Evolutionary conservation across 805 yeast genomes (phyloP).

Genomic region (Metschnikowia kofuensis): DNA sequence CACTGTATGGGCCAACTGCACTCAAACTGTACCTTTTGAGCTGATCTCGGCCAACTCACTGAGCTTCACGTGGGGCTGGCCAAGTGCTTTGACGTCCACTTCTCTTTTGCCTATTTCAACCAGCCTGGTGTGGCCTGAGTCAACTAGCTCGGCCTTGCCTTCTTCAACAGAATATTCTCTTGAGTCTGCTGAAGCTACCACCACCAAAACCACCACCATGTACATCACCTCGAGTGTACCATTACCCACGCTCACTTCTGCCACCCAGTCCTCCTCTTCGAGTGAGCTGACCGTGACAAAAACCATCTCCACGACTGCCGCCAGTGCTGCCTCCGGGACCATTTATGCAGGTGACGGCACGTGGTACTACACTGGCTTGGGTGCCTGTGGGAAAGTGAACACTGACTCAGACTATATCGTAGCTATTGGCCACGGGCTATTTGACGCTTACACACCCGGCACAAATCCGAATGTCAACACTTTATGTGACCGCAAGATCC

Average conservation of each 20-base stretch:
- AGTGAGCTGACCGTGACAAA: constrained; percentile 2
- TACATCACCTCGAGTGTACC: neutral
- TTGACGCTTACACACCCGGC: constrained; percentile 28
- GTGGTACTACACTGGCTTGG: constrained; percentile 44
- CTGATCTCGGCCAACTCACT: neutral
- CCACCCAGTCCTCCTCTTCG: constrained; percentile 1
- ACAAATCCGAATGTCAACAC: constrained; percentile 43
- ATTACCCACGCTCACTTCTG: neutral
- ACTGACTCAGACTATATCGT: constrained; percentile 48
- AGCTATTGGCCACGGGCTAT: constrained; percentile 48
- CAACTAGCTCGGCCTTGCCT: neutral
- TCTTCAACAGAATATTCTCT: neutral
- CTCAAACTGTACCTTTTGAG: neutral
- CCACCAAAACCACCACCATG: constrained; percentile 3
- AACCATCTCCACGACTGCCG: constrained; percentile 3
- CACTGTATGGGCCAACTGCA: constrained; percentile 8
- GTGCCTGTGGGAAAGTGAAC: constrained; percentile 54
- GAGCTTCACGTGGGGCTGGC: neutral
- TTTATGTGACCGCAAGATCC: constrained; percentile 52
- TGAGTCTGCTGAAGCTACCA: neutral
- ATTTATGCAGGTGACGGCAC: constrained; percentile 46
- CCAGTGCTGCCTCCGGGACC: constrained; percentile 16
- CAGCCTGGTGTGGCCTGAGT: neutral
- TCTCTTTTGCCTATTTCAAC: neutral
- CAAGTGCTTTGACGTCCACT: neutral